Evolutionary conservation across 164 flowering plant species (phyloP).

Genomic region (Pachysandra terminalis): DNA sequence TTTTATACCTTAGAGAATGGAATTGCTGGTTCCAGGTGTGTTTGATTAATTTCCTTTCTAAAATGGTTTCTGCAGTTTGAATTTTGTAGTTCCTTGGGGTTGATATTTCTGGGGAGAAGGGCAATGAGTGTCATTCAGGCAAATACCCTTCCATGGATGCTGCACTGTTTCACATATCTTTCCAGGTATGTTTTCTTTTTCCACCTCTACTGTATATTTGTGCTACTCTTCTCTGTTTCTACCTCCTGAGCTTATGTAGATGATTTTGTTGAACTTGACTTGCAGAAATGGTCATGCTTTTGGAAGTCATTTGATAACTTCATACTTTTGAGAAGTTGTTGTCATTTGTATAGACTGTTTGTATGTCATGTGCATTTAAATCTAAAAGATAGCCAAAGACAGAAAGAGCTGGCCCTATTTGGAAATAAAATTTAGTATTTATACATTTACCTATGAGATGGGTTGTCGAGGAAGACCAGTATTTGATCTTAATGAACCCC

Average conservation of each 20-base stretch:
- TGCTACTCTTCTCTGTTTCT: not conserved
- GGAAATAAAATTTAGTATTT: slow-evolving; percentile 29
- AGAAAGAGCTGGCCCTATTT: slow-evolving; percentile 9
- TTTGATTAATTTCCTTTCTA: not conserved
- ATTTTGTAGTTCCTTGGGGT: not conserved
- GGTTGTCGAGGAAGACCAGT: slow-evolving; percentile 58
- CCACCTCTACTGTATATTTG: not conserved
- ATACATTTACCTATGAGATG: slow-evolving; percentile 56
- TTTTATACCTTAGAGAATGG: too few relatives aligned
- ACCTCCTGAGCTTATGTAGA: not conserved
- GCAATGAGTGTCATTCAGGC: not conserved
- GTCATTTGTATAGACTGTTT: slow-evolving; percentile 15
- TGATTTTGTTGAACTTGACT: slow-evolving; percentile 3
- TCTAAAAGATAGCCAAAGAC: slow-evolving; percentile 18
- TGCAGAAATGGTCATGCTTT: slow-evolving; percentile 14
- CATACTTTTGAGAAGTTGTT: not conserved
- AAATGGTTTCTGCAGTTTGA: not conserved
- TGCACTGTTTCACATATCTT: not conserved
- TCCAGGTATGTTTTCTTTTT: not conserved
- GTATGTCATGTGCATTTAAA: slow-evolving; percentile 31
- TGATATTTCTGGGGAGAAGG: not conserved
- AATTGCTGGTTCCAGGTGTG: too few relatives aligned
- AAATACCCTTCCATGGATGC: not conserved
- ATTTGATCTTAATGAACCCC: too few relatives aligned
- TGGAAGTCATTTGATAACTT: slow-evolving; percentile 1